Evolutionary conservation across 164 flowering plant genomes (phyloP).

Genomic region (Aristolochia fimbriata): DNA sequence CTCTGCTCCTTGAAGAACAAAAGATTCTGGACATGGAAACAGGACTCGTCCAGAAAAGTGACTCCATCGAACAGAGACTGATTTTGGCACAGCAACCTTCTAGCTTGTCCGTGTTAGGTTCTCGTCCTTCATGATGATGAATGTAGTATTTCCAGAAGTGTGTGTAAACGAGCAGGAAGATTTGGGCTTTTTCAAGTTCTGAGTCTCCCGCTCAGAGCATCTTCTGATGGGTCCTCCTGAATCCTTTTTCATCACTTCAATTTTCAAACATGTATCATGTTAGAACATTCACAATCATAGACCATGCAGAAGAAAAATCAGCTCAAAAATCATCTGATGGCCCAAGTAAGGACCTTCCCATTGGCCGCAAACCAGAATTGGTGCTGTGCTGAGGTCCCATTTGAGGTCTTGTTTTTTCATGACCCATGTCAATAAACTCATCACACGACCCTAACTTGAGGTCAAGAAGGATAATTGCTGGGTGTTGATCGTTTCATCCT

Average conservation of each 20-base stretch:
- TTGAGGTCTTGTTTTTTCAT: too few species aligned
- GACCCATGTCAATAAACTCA: too few species aligned
- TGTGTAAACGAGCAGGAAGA: background rate
- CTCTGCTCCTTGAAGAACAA: background rate
- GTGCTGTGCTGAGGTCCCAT: too few species aligned
- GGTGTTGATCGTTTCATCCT: too few species aligned
- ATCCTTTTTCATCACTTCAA: background rate
- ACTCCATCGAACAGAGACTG: background rate
- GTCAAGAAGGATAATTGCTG: too few species aligned
- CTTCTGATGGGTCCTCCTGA: background rate
- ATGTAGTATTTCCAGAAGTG: background rate
- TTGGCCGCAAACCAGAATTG: too few species aligned
- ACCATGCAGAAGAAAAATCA: too few species aligned
- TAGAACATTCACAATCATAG: background rate
- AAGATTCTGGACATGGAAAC: too few species aligned
- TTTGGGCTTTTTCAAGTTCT: background rate
- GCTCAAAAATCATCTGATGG: too few species aligned
- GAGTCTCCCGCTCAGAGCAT: background rate
- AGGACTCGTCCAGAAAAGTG: background rate
- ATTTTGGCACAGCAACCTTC: background rate
- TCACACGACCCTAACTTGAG: too few species aligned
- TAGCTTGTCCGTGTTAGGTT: background rate
- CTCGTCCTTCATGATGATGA: background rate
- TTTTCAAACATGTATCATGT: background rate
- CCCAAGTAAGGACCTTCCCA: too few species aligned